These are phyloP conservation scores for Pyrenophora tritici-repentis DNA, from an alignment of 2,329 filamentous ascomycete genomes.

Conservation along the genomic window DNA sequence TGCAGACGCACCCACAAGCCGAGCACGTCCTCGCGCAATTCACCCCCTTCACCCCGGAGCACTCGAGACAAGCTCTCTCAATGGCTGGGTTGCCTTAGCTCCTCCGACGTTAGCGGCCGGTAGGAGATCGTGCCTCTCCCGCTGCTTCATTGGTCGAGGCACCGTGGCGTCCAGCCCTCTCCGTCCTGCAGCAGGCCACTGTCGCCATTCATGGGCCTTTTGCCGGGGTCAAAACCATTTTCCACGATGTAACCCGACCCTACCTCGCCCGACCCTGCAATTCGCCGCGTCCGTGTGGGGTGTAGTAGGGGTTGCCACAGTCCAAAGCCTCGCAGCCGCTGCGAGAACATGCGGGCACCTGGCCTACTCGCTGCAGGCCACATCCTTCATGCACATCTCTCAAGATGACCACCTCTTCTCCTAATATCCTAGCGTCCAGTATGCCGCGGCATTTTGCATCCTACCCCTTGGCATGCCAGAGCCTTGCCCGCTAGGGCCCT, in stretches of 20 bases:
- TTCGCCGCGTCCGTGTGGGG: slow-evolving; percentile 45
- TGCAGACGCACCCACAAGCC: too few species aligned
- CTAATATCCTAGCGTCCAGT: slow-evolving; percentile 40
- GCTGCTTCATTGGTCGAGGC: slow-evolving; percentile 33
- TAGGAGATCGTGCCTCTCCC: slow-evolving; percentile 34
- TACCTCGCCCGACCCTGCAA: slow-evolving; percentile 34
- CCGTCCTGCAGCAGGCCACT: slow-evolving; percentile 41
- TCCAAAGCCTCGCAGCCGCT: slow-evolving; percentile 41
- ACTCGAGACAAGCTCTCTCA: slow-evolving; percentile 27
- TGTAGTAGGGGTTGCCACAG: slow-evolving; percentile 42
- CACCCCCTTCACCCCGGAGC: slow-evolving; percentile 19
- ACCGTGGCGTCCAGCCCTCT: slow-evolving; percentile 41
- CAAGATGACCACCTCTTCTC: slow-evolving; percentile 37
- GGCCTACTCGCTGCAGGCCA: slow-evolving; percentile 38
- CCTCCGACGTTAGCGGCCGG: slow-evolving; percentile 43
- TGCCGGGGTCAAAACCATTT: slow-evolving; percentile 29
- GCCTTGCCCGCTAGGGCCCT: slow-evolving; percentile 35
- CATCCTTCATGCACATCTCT: slow-evolving; percentile 38
- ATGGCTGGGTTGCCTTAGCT: slow-evolving; percentile 34
- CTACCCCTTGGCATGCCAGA: slow-evolving; percentile 38
- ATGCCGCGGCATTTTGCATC: slow-evolving; percentile 42
- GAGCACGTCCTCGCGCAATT: neutral
- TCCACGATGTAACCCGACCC: slow-evolving; percentile 47
- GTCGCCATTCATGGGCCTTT: slow-evolving; percentile 33
- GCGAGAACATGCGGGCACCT: slow-evolving; percentile 43